phyloP scores from a whole-genome alignment of 768 basidiomycete species.

The Mycena rosella region DNA sequence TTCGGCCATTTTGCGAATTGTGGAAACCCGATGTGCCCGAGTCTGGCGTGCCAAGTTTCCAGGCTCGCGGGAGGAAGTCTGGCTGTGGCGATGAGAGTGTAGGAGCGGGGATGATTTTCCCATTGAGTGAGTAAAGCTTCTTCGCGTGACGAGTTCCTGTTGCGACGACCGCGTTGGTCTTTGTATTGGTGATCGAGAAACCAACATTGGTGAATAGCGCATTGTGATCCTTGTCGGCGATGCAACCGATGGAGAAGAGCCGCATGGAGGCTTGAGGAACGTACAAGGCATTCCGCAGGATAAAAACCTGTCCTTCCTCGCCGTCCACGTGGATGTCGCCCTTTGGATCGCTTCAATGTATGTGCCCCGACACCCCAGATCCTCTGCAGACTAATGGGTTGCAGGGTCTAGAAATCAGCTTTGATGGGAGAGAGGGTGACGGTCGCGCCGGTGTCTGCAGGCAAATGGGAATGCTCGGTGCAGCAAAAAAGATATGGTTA shows the following conservation, averaged over 20 bases:
- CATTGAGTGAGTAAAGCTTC: constrained; percentile 24
- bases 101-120: neutral
- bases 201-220: constrained; percentile 15
- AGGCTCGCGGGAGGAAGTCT: constrained; percentile 15
- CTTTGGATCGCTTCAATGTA: constrained; percentile 33
- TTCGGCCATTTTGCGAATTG: constrained; percentile 25
- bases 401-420: constrained; percentile 32
- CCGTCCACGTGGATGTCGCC: constrained; percentile 18
- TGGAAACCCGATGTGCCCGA: constrained; percentile 35
- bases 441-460: constrained; percentile 27
- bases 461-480: constrained; percentile 8
- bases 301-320: constrained; percentile 1
- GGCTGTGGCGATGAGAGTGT: constrained; percentile 18
- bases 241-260: constrained; percentile 36
- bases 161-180: constrained; percentile 15
- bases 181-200: constrained; percentile 6
- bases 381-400: constrained; percentile 19
- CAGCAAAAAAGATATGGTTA: neutral
- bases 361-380: constrained; percentile 37
- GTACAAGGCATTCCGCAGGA: constrained; percentile 32
- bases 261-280: constrained; percentile 35
- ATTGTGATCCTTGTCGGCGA: constrained; percentile 15
- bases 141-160: constrained; percentile 11
- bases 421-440: constrained; percentile 34
- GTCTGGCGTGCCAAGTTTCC: constrained; percentile 34